phyloP scores from a whole-genome alignment of 83 land plant genomes.

The Picea mariana region DNA sequence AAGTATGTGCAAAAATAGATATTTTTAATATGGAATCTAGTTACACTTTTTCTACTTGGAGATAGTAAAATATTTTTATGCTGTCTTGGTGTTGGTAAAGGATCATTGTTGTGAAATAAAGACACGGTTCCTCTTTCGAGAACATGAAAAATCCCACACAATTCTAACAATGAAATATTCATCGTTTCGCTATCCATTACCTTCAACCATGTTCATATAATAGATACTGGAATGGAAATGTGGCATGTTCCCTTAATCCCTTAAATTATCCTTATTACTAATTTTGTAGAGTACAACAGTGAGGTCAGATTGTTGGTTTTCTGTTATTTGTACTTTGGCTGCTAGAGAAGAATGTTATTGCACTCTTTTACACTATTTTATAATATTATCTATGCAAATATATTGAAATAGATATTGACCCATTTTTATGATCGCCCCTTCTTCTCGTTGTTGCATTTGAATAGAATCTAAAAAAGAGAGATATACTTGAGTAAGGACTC shows the following conservation, averaged over 20 bases:
- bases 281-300: too few species aligned
- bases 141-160: background rate
- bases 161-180: background rate
- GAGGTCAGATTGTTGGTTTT: too few species aligned
- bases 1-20: conserved; percentile 17
- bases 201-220: conserved; percentile 16
- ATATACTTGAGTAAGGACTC: background rate
- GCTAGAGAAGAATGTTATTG: too few species aligned
- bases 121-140: background rate
- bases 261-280: too few species aligned
- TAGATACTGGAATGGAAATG: background rate
- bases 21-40: conserved; percentile 14
- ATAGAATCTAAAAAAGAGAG: background rate
- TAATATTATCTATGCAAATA: too few species aligned
- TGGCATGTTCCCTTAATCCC: too few species aligned
- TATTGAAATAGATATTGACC: too few species aligned
- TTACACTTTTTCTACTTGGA: conserved; percentile 20
- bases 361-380: too few species aligned
- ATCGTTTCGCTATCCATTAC: conserved; percentile 8
- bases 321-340: too few species aligned
- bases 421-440: too few species aligned
- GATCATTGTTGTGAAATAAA: background rate
- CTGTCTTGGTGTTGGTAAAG: too few species aligned
- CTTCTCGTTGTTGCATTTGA: background rate
- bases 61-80: background rate